Base-by-base conservation (phyloP, 2,329 filamentous ascomycete species). In the Paecilomyces niveus region DNA sequence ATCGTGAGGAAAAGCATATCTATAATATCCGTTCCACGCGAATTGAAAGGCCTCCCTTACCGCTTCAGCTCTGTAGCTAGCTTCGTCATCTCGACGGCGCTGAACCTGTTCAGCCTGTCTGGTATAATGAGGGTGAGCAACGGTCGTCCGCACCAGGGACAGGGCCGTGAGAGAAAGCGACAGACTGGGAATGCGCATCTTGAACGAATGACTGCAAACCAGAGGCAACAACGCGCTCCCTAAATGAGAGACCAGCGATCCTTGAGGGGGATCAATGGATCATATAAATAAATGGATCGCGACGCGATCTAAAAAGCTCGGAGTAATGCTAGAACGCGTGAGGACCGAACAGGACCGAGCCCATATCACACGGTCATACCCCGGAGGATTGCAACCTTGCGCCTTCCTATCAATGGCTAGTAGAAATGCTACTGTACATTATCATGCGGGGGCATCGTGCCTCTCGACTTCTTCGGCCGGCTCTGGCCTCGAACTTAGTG, bases 1-100 rank as follows among this genome's bases (percentile, higher is more conserved):
- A 70, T 95, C 90, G 64, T 90, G 84, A 0, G 88, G 89, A 62
- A 89, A 92, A 0, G 89, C 89, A 73, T 89, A 85, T 73, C 84
- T 76, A 67, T 84, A 83, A 70, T 93, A 93, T 1, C 87, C 88
- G 59, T 85, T 74, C 88, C 89, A 92, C 2, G 88, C 86, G 65
- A 82, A 81, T 58, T 83, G 79, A 67, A 92, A 93, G 0, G 86
- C 85, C 57, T 85, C 81, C 69, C 85, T 87, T 56, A 92, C 83
- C 1, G 84, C 83, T 54, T 79, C 77, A 11, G 85, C 82, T 63
- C 84, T 72, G 8, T 68, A 59, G 13, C 63, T 67, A 65, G 63
- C 35, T 55, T 54, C 10, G 4, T 9, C 49, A 11, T 60, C 57
- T 1, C 60, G 54, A 3, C 51, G 55, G 15, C 58, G 55, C 6